phyloP scores from a whole-genome alignment of 331 rosid species.

The Pyrus hybrid region DNA sequence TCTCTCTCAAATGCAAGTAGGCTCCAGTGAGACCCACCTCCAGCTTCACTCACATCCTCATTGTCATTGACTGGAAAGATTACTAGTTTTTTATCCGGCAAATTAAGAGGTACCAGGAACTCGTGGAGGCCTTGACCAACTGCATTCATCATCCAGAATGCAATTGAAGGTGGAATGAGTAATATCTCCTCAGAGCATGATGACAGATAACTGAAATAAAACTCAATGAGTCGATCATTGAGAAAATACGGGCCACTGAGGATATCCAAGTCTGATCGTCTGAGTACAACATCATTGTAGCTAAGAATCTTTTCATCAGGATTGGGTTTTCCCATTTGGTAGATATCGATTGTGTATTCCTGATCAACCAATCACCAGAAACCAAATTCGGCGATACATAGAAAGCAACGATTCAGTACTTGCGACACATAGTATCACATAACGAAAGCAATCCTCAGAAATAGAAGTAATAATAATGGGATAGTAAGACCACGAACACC shows the following conservation, averaged over 20 bases:
- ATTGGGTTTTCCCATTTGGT: slow-evolving; percentile 34
- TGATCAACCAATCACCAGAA: slow-evolving; percentile 16
- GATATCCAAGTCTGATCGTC: slow-evolving; percentile 69
- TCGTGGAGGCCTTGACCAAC: slow-evolving; percentile 34
- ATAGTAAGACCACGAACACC: neutral
- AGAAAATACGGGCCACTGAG: slow-evolving; percentile 65
- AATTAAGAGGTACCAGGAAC: slow-evolving; percentile 66
- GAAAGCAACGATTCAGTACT: neutral
- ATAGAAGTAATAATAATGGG: neutral
- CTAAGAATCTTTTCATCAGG: slow-evolving; percentile 69
- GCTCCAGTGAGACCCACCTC: slow-evolving; percentile 95
- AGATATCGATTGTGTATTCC: slow-evolving; percentile 12
- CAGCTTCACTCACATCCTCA: slow-evolving; percentile 51
- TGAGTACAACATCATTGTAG: slow-evolving; percentile 83
- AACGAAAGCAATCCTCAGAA: neutral
- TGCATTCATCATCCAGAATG: slow-evolving; percentile 77
- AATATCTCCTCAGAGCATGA: slow-evolving; percentile 41
- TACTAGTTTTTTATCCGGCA: slow-evolving; percentile 42
- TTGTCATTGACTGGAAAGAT: slow-evolving; percentile 78
- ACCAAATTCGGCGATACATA: neutral
- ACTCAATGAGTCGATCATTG: slow-evolving; percentile 78
- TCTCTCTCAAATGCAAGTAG: slow-evolving; percentile 61
- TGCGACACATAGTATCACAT: neutral
- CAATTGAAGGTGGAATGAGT: slow-evolving; percentile 75
- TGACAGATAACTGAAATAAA: slow-evolving; percentile 63